These are phyloP conservation scores for Tetrahymena malaccensis DNA, from an alignment of 73 alveolate species.

Conservation along the genomic window DNA sequence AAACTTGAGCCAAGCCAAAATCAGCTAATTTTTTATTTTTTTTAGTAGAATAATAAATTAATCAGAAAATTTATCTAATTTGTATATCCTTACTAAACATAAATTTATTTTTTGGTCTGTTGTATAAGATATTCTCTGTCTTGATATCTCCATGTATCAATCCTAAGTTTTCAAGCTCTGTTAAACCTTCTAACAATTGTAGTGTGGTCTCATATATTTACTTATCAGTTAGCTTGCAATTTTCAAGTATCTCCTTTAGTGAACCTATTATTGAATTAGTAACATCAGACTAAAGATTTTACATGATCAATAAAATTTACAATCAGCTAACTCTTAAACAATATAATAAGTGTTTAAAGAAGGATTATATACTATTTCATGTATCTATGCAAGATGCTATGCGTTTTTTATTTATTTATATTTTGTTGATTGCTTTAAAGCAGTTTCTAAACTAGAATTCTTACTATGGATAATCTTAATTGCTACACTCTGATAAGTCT, in stretches of 20 bases:
- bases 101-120: neutral
- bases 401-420: neutral
- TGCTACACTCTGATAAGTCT: neutral
- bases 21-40: neutral
- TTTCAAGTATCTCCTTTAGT: neutral
- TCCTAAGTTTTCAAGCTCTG: neutral
- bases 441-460: neutral
- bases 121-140: neutral
- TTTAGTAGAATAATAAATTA: neutral
- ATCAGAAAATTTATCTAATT: neutral
- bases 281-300: neutral
- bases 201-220: neutral
- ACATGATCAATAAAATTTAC: neutral
- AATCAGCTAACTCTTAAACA: neutral
- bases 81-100: neutral
- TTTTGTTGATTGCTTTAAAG: neutral
- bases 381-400: neutral
- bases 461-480: neutral
- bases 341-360: neutral
- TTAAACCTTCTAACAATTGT: neutral
- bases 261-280: neutral
- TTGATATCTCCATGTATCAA: neutral
- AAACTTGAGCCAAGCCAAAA: neutral
- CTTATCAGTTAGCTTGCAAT: neutral
- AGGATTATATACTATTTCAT: neutral